phyloP scores from a whole-genome alignment of 306 rosid species.

The Cucurbita pepo region DNA sequence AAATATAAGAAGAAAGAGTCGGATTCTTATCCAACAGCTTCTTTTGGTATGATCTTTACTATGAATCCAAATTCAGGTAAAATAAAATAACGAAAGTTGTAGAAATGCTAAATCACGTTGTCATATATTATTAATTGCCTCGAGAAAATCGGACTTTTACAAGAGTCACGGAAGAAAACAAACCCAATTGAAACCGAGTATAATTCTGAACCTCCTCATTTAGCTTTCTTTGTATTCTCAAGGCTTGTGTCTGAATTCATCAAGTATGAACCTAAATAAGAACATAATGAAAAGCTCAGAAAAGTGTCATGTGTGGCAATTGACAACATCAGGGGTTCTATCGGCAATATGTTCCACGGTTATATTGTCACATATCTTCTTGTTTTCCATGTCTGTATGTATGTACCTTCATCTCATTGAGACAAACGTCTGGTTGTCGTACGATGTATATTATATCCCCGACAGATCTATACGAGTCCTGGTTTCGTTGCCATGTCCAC shows the following conservation, averaged over 20 bases:
- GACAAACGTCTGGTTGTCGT: constrained; percentile 62
- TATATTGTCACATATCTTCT: not conserved
- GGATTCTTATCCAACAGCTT: too few species aligned
- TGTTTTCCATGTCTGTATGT: constrained; percentile 8
- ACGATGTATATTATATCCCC: constrained; percentile 73
- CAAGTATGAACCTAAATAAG: not conserved
- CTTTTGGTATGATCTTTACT: too few species aligned
- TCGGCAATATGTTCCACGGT: not conserved
- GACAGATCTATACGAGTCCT: constrained; percentile 33
- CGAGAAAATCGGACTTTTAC: not conserved
- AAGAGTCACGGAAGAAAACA: not conserved
- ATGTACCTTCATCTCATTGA: constrained; percentile 15
- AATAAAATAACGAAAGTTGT: too few species aligned
- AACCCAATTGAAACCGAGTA: not conserved
- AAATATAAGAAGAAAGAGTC: too few species aligned
- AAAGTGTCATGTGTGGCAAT: not conserved
- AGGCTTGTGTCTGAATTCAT: not conserved
- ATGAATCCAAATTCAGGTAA: too few species aligned
- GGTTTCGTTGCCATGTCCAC: constrained; percentile 86
- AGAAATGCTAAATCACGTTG: not conserved
- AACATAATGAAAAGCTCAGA: not conserved
- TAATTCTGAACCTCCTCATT: not conserved
- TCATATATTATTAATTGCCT: not conserved
- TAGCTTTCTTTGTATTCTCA: not conserved
- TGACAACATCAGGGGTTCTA: not conserved